Evolutionary conservation across 805 yeast genomes (phyloP).

Genomic region (Priceomyces fermenticarens): DNA sequence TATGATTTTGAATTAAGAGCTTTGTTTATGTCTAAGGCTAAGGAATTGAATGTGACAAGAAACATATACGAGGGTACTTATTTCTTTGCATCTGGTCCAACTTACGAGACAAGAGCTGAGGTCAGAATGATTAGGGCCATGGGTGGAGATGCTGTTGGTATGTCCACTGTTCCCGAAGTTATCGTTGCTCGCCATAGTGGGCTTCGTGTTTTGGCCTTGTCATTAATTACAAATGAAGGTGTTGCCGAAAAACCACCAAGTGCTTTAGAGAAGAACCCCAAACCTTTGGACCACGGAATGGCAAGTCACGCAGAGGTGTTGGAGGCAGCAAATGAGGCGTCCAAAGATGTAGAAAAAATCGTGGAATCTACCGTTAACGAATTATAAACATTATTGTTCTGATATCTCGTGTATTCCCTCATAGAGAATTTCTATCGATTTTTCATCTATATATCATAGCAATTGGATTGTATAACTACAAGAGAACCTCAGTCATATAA

Average conservation of each 20-base stretch:
- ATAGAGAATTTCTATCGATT: too few relatives aligned
- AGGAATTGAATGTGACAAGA: slow-evolving; percentile 49
- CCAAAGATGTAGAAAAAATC: slow-evolving; percentile 71
- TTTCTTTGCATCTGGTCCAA: slow-evolving; percentile 86
- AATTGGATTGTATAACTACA: too few relatives aligned
- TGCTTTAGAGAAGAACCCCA: slow-evolving; percentile 54
- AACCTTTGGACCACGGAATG: slow-evolving; percentile 62
- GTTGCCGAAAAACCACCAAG: slow-evolving; percentile 68
- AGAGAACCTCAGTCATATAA: too few relatives aligned
- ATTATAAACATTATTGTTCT: slow-evolving; percentile 16
- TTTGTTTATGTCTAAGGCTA: slow-evolving; percentile 53
- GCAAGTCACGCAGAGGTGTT: slow-evolving; percentile 93
- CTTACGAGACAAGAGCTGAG: slow-evolving; percentile 91
- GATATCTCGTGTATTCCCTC: too few relatives aligned
- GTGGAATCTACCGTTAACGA: slow-evolving; percentile 60
- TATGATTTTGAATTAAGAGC: slow-evolving; percentile 73
- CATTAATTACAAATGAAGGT: slow-evolving; percentile 82
- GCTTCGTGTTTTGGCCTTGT: slow-evolving; percentile 75
- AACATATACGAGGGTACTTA: slow-evolving; percentile 83
- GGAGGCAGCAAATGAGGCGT: slow-evolving; percentile 76
- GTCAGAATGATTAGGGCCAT: slow-evolving; percentile 63
- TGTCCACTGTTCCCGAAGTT: slow-evolving; percentile 98
- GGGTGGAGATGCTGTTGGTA: slow-evolving; percentile 95
- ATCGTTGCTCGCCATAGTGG: slow-evolving; percentile 89
- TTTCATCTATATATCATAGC: too few relatives aligned